These are phyloP conservation scores for Oenanthe javanica DNA, from an alignment of 140 eudicot genomes.

Conservation along the genomic window DNA sequence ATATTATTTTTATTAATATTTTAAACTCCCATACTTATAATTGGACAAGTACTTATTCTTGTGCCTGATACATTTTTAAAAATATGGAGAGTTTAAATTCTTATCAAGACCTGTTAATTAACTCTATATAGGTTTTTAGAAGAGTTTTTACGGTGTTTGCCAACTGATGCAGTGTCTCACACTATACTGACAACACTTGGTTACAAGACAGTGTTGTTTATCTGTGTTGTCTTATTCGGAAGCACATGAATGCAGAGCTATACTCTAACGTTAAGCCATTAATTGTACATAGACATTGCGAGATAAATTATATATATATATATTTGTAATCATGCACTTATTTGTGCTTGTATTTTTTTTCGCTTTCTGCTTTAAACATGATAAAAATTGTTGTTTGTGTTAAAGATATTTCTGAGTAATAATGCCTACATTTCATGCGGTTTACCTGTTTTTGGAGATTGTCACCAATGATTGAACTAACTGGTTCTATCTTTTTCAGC, in stretches of 20 bases:
- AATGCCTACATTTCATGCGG: neutral
- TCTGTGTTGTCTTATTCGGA: too few relatives aligned
- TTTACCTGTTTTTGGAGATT: neutral
- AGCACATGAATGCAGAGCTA: neutral
- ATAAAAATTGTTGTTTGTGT: neutral
- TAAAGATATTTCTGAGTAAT: neutral
- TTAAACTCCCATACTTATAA: too few relatives aligned
- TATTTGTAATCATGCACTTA: conserved; percentile 49
- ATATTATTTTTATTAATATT: too few relatives aligned
- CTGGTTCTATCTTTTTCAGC: conserved; percentile 33
- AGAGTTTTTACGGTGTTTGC: too few relatives aligned
- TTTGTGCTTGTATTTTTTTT: conserved; percentile 45
- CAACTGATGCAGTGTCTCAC: neutral
- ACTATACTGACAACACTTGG: neutral
- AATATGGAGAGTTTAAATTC: too few relatives aligned
- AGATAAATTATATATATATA: neutral
- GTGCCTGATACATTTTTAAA: too few relatives aligned
- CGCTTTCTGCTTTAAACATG: neutral
- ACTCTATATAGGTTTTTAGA: too few relatives aligned
- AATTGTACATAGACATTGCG: neutral
- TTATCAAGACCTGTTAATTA: too few relatives aligned
- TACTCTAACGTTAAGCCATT: neutral
- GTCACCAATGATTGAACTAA: neutral
- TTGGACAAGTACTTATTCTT: too few relatives aligned
- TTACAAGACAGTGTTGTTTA: neutral